These are phyloP conservation scores for Daldinia bambusicola DNA, from an alignment of 495 filamentous ascomycete species.

Conservation along the genomic window DNA sequence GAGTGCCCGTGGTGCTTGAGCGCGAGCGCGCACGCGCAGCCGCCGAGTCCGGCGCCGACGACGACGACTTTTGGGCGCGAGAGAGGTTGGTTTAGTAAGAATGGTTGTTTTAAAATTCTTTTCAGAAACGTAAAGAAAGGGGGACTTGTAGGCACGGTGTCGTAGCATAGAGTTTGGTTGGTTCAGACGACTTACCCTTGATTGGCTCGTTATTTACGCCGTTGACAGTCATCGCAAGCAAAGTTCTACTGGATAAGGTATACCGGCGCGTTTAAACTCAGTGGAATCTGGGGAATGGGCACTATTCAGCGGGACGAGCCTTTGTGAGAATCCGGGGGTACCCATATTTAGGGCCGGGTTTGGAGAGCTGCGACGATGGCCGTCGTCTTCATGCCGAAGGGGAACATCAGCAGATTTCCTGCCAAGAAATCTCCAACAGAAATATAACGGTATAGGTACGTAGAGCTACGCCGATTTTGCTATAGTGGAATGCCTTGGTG, in stretches of 20 bases:
- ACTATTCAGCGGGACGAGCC: slow-evolving; percentile 4
- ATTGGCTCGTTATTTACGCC: slow-evolving; percentile 34
- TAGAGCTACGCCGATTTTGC: slow-evolving; percentile 21
- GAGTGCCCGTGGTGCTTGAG: slow-evolving; percentile 63
- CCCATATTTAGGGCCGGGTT: slow-evolving; percentile 23
- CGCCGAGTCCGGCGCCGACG: slow-evolving; percentile 65
- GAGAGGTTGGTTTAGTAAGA: too few relatives aligned
- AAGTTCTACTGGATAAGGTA: background rate
- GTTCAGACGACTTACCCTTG: slow-evolving; percentile 29
- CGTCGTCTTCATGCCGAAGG: slow-evolving; percentile 15
- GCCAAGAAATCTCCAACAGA: slow-evolving; percentile 18
- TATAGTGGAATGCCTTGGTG: slow-evolving; percentile 12
- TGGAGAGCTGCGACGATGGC: background rate
- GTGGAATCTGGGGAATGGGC: background rate
- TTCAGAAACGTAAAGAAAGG: too few relatives aligned
- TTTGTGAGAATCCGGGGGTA: slow-evolving; percentile 3
- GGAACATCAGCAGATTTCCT: slow-evolving; percentile 11
- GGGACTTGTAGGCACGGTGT: background rate
- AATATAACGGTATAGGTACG: slow-evolving; percentile 3
- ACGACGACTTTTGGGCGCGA: too few relatives aligned
- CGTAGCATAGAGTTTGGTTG: background rate
- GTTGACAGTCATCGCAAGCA: slow-evolving; percentile 25
- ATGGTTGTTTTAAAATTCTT: too few relatives aligned
- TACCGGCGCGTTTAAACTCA: background rate
- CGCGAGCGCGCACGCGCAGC: slow-evolving; percentile 63